Percentiles rank a stretch among this genome's conserved stretches.
These are phyloP conservation scores for Parietichytrium sp. DNA, from an alignment of 108 stramenopile genomes.

Conservation along the genomic window DNA sequence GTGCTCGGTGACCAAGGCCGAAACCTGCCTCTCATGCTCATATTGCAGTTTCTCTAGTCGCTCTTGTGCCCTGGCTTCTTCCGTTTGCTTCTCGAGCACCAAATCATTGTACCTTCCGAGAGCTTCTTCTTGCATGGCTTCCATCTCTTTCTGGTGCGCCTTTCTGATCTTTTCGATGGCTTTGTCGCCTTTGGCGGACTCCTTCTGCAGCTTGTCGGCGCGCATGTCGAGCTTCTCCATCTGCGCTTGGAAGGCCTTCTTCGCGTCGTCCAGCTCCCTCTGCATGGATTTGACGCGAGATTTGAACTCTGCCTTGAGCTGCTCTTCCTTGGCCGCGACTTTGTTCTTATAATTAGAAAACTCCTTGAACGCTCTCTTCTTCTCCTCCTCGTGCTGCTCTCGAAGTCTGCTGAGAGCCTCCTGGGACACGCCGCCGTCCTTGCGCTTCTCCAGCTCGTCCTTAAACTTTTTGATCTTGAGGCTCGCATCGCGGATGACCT, in stretches of 20 bases:
- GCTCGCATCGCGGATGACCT: not conserved
- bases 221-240: not conserved
- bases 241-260: not conserved
- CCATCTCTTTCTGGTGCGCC: conserved; percentile 16
- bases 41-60: no score
- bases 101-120: no score
- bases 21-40: no score
- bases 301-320: not conserved
- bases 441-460: not conserved
- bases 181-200: not conserved
- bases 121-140: no score
- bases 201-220: not conserved
- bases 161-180: not conserved
- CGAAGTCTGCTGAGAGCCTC: not conserved
- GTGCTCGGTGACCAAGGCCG: no score
- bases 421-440: not conserved
- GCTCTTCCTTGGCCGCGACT: not conserved
- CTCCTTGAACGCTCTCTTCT: not conserved
- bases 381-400: not conserved
- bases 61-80: no score
- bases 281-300: not conserved
- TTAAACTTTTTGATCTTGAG: not conserved
- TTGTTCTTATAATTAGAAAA: not conserved
- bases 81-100: no score
- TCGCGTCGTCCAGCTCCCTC: conserved; percentile 7